Evolutionary conservation across 257 asterid species (phyloP), one percentile per base, ranked within the genome.

Genomic region (Gentiana dahurica): DNA sequence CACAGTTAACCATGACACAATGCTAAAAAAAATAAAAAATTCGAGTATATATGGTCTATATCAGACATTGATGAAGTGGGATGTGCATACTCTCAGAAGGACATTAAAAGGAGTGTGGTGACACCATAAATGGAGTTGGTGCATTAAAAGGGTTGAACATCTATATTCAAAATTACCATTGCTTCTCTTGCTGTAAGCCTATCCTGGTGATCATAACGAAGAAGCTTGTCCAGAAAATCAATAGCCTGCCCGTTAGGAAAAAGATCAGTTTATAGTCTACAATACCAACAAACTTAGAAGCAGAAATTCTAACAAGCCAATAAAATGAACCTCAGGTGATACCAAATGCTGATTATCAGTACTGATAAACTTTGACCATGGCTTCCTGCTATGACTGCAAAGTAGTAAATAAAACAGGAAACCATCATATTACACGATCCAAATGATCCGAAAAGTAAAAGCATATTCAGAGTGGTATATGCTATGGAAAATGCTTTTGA

Each of bases 161-260:
- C 57, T 33, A 3, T 33, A n/a, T 41, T 41, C 48, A 34, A 64
- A 54, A 44, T 53, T 77, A 86, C 97, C 95, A 89, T 86, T 62
- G 95, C 97, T 69, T 92, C 98, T 73, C 63, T 85, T 63, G 98
- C 95, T 3, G 97, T 85, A 52, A 92, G 85, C 79, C 98, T 77
- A 68, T 81, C 89, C 69, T 87, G 97, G 76, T 92, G 98, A 69
- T 92, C 94, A 54, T 85, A 92, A 46, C 94, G 94, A 64, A 92
- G 80, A 69, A 88, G 95, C 77, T 85, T 88, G 77, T 88, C 98
- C 5, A 88, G 94, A 79, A 81, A 85, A 75, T 92, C 97, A 5
- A 84, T 76, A 24, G 89, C 86, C 86, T 84, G 76, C 65, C 69
- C 61, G 34, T 60, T 55, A 52, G 34, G 8, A 48, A 24, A 4